phyloP scores from a whole-genome alignment of 352 stramenopile species.

The Globisporangium cylindrosporum region DNA sequence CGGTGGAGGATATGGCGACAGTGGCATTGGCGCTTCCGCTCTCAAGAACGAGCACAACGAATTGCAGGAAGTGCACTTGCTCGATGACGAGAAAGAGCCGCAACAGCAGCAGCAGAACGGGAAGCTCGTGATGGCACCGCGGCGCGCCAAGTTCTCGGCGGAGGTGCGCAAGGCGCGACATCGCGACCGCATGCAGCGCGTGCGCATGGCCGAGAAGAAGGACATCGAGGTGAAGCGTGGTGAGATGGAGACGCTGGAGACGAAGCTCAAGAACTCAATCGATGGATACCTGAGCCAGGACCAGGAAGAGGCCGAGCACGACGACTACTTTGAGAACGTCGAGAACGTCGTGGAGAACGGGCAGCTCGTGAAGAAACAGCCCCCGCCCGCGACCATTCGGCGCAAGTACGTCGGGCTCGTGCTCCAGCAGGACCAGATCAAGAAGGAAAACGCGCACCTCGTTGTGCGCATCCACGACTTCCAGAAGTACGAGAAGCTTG shows the following conservation, averaged over 20 bases:
- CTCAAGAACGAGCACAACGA: neutral
- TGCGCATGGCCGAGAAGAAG: constrained; percentile 33
- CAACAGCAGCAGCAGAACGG: neutral
- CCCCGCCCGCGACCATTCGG: neutral
- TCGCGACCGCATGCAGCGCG: constrained; percentile 41
- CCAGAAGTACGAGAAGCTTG: constrained; percentile 16
- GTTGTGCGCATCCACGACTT: constrained; percentile 8
- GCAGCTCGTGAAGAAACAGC: constrained; percentile 3
- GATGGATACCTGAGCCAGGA: constrained; percentile 6
- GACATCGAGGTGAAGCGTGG: constrained; percentile 36
- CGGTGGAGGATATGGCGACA: neutral
- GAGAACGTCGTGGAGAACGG: neutral
- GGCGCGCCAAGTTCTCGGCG: constrained; percentile 10
- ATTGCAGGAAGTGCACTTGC: neutral
- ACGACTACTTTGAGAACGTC: constrained; percentile 2
- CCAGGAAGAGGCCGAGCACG: constrained; percentile 6
- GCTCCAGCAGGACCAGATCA: constrained; percentile 18
- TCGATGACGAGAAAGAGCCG: neutral
- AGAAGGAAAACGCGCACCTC: constrained; percentile 13
- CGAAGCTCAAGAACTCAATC: constrained; percentile 24
- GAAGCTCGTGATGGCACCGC: neutral
- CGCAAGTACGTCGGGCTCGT: constrained; percentile 15
- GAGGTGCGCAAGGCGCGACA: constrained; percentile 31
- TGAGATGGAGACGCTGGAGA: constrained; percentile 29
- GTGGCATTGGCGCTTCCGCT: neutral